These are phyloP conservation scores for Lentinula boryana DNA, from an alignment of 768 basidiomycete species.

Conservation along the genomic window DNA sequence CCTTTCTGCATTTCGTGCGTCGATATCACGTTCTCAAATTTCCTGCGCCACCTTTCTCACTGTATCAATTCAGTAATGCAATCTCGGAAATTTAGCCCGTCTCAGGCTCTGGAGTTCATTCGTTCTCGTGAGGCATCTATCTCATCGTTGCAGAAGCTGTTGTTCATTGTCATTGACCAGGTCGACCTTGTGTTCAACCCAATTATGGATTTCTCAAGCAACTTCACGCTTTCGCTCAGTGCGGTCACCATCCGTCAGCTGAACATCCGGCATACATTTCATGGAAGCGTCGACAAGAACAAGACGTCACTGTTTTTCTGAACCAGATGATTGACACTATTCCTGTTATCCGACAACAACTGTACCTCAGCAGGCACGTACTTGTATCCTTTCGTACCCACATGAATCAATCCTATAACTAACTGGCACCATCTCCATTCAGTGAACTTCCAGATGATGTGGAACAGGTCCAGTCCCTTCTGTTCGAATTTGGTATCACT, in stretches of 20 bases:
- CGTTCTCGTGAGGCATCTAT: constrained; percentile 34
- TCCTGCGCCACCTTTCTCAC: background rate
- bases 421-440: constrained; percentile 1
- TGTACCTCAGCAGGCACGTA: constrained; percentile 47
- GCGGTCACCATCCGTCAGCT: constrained; percentile 38
- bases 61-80: constrained; percentile 39
- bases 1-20: constrained; percentile 50
- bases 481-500: constrained; percentile 45
- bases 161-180: constrained; percentile 18
- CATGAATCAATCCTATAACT: background rate
- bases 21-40: background rate
- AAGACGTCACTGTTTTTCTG: constrained; percentile 47
- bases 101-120: constrained; percentile 42
- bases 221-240: constrained; percentile 47
- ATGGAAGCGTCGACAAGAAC: constrained; percentile 54
- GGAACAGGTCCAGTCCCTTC: constrained; percentile 41
- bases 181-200: constrained; percentile 34
- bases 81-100: constrained; percentile 31
- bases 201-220: constrained; percentile 57
- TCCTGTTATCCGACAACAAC: constrained; percentile 39
- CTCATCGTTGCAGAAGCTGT: background rate
- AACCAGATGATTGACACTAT: constrained; percentile 47
- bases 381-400: background rate
- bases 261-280: constrained; percentile 39
- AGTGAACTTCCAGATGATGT: constrained; percentile 55